phyloP scores from a whole-genome alignment of 345 rosid genomes.

The Eucalyptus tenuipes region DNA sequence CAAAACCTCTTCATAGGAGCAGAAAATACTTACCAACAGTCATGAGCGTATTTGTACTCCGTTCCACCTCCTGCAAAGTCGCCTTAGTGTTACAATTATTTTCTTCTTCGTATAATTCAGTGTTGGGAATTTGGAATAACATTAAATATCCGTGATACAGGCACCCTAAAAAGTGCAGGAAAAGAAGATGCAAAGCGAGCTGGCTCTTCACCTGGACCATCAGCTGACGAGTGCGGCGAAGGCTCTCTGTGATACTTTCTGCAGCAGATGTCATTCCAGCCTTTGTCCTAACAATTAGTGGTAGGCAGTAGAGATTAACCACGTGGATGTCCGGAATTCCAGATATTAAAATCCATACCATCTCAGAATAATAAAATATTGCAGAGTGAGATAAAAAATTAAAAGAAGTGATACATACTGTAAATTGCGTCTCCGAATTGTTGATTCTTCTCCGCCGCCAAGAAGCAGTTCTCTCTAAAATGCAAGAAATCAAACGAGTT shows the following conservation, averaged over 20 bases:
- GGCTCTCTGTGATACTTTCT: conserved; percentile 95
- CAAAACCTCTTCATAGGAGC: neutral
- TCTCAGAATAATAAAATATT: neutral
- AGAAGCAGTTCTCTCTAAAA: conserved; percentile 83
- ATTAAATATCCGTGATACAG: neutral
- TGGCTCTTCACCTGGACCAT: conserved; percentile 72
- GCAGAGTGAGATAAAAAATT: neutral
- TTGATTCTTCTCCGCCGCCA: conserved; percentile 88
- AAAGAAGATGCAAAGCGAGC: neutral
- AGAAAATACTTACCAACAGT: conserved; percentile 57
- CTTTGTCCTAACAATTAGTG: conserved; percentile 41
- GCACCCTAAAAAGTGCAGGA: neutral
- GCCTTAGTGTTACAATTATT: neutral
- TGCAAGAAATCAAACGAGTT: neutral
- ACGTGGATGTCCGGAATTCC: neutral
- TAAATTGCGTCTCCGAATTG: conserved; percentile 68
- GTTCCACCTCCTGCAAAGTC: conserved; percentile 71
- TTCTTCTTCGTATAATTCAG: neutral
- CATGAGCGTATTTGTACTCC: conserved; percentile 72
- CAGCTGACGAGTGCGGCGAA: conserved; percentile 79
- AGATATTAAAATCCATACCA: neutral
- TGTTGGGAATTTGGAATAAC: neutral
- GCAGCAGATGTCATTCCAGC: conserved; percentile 95
- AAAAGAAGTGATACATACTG: conserved; percentile 40
- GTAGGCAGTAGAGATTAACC: neutral